These are phyloP conservation scores for Suillus variegatus DNA, from an alignment of 768 basidiomycete species.

Conservation along the genomic window DNA sequence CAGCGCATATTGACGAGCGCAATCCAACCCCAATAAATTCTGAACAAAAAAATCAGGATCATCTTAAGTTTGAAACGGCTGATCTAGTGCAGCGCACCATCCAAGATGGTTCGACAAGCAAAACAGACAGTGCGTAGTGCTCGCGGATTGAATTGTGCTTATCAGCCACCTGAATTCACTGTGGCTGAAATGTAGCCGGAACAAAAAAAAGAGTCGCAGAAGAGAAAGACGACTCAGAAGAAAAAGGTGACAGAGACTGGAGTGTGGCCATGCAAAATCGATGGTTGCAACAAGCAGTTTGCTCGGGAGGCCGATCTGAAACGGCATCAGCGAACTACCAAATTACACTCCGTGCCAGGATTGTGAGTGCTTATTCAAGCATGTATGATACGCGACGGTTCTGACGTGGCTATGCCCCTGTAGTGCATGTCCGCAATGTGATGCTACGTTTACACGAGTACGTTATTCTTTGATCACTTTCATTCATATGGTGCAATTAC, in stretches of 20 bases:
- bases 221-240: slow-evolving; percentile 39
- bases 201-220: slow-evolving; percentile 43
- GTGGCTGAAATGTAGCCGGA: slow-evolving; percentile 31
- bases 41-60: slow-evolving; percentile 7
- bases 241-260: slow-evolving; percentile 54
- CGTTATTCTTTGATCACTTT: slow-evolving; percentile 29
- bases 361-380: slow-evolving; percentile 48
- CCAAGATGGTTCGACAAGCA: slow-evolving; percentile 33
- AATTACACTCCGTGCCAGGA: slow-evolving; percentile 70
- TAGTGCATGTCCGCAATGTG: slow-evolving; percentile 78
- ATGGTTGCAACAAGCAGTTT: slow-evolving; percentile 81
- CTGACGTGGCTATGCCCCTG: slow-evolving; percentile 16
- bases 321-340: slow-evolving; percentile 80
- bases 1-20: slow-evolving; percentile 16
- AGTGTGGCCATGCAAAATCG: slow-evolving; percentile 79
- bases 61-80: slow-evolving; percentile 6
- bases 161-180: slow-evolving; percentile 23
- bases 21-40: slow-evolving; percentile 20
- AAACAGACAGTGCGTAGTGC: slow-evolving; percentile 35
- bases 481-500: slow-evolving; percentile 17
- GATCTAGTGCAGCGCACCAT: slow-evolving; percentile 12
- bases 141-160: slow-evolving; percentile 15
- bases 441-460: slow-evolving; percentile 78
- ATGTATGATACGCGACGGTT: slow-evolving; percentile 14
- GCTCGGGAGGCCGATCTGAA: slow-evolving; percentile 82